Percentiles rank a stretch among this genome's conserved stretches.
Evolutionary conservation across 2,329 filamentous ascomycete species (phyloP).

Genomic region (Epichloe sp.): DNA sequence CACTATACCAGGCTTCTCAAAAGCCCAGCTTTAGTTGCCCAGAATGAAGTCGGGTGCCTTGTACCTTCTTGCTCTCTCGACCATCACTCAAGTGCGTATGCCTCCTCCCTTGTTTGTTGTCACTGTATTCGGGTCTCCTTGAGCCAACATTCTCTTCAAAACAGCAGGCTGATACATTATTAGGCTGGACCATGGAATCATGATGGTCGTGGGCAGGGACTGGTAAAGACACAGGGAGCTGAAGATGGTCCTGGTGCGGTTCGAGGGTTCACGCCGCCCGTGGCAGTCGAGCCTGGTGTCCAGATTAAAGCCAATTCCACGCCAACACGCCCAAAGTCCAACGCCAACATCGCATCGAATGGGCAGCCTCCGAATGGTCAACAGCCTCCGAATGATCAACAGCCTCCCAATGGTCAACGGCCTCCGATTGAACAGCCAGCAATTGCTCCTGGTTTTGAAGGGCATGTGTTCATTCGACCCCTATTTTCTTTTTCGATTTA

Average conservation of each 20-base stretch:
- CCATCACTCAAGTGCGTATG: conserved; percentile 9
- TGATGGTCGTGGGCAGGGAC: neutral
- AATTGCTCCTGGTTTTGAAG: neutral
- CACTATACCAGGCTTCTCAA: neutral
- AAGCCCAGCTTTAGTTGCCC: neutral
- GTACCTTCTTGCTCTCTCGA: conserved; percentile 9
- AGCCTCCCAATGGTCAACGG: neutral
- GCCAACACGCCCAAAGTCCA: neutral
- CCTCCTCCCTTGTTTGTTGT: neutral
- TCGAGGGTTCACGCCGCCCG: neutral
- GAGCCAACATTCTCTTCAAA: neutral
- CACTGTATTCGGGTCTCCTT: neutral
- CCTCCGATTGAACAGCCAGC: neutral
- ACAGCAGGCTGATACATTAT: neutral
- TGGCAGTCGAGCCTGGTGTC: neutral
- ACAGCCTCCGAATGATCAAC: neutral
- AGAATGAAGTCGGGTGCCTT: conserved; percentile 11
- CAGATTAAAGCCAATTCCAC: neutral
- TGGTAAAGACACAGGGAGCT: neutral
- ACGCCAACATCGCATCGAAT: neutral
- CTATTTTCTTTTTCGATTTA: neutral
- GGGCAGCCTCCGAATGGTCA: neutral
- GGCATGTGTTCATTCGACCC: neutral
- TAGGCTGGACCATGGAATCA: neutral
- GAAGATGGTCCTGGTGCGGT: neutral